Conservation (phyloP, 176 grass and related monocot species). For the Bolboschoenus planiculmis region DNA sequence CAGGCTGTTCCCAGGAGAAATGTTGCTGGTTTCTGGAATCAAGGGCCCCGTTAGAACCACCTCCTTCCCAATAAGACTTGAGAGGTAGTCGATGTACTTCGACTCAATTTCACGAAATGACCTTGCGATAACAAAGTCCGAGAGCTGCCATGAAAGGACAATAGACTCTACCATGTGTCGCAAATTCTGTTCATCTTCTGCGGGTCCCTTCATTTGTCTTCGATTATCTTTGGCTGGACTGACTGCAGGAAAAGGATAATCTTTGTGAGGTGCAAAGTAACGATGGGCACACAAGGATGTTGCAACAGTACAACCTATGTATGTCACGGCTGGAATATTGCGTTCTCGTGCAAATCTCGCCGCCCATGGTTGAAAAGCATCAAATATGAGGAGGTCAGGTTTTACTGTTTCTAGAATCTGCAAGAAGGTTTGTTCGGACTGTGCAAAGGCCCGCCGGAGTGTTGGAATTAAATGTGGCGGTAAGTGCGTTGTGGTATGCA, state of each 20-base stretch:
- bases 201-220: conserved; percentile 12
- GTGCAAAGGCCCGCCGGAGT: conserved; percentile 50
- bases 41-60: conserved; percentile 42
- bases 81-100: conserved; percentile 50
- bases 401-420: conserved; percentile 34
- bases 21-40: conserved; percentile 15
- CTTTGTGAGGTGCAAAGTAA: background rate
- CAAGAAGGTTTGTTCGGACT: conserved; percentile 43
- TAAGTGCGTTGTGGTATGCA: conserved; percentile 58
- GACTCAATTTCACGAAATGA: conserved; percentile 48
- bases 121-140: conserved; percentile 48
- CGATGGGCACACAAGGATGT: conserved; percentile 15
- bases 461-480: conserved; percentile 39
- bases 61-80: conserved; percentile 39
- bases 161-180: conserved; percentile 22
- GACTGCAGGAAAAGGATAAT: conserved; percentile 38
- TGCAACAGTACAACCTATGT: conserved; percentile 35
- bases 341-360: conserved; percentile 26
- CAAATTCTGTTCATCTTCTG: background rate
- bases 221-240: conserved; percentile 28
- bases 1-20: background rate
- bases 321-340: conserved; percentile 28
- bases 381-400: conserved; percentile 53
- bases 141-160: conserved; percentile 23
- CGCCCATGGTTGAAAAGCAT: conserved; percentile 63